A percentile compares a stretch with the other conserved stretches of the same genome.
phyloP scores from a whole-genome alignment of 306 rosid genomes.

The Pyrus bretschneideri region DNA sequence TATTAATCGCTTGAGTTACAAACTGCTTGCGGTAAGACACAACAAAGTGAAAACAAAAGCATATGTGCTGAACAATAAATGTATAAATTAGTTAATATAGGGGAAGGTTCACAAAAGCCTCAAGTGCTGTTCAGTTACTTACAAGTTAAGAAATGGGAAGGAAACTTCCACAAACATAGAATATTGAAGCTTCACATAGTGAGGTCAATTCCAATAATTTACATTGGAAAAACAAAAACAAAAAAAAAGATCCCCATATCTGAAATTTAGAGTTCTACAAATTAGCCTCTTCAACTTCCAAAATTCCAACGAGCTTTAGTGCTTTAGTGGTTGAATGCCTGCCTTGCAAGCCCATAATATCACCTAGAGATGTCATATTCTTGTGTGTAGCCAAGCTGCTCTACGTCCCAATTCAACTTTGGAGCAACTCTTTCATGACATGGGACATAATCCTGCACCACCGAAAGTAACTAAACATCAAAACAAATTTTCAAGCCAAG shows the following conservation, averaged over 20 bases:
- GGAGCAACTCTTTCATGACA: slow-evolving; percentile 93
- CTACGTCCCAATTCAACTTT: slow-evolving; percentile 83
- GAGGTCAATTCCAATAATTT: slow-evolving; percentile 56
- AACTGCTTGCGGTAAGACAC: neutral
- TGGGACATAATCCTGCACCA: slow-evolving; percentile 73
- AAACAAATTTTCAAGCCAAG: neutral
- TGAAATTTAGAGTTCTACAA: slow-evolving; percentile 26
- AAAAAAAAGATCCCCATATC: slow-evolving; percentile 15
- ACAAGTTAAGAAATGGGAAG: slow-evolving; percentile 35
- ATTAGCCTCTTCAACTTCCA: slow-evolving; percentile 47
- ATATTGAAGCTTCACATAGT: slow-evolving; percentile 41
- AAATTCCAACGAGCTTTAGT: slow-evolving; percentile 34
- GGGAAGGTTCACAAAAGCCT: slow-evolving; percentile 32
- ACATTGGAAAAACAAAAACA: slow-evolving; percentile 29
- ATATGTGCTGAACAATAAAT: neutral
- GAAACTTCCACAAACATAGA: slow-evolving; percentile 36
- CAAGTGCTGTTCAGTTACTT: slow-evolving; percentile 28
- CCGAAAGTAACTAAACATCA: neutral
- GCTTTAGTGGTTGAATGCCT: slow-evolving; percentile 16
- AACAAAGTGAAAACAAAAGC: neutral
- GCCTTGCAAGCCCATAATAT: slow-evolving; percentile 21
- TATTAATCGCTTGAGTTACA: neutral
- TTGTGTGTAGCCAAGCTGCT: slow-evolving; percentile 62
- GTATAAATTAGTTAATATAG: slow-evolving; percentile 37
- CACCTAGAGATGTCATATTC: slow-evolving; percentile 63